phyloP scores from a whole-genome alignment of 2,329 filamentous ascomycete species.

The Colletotrichum eremochloae region DNA sequence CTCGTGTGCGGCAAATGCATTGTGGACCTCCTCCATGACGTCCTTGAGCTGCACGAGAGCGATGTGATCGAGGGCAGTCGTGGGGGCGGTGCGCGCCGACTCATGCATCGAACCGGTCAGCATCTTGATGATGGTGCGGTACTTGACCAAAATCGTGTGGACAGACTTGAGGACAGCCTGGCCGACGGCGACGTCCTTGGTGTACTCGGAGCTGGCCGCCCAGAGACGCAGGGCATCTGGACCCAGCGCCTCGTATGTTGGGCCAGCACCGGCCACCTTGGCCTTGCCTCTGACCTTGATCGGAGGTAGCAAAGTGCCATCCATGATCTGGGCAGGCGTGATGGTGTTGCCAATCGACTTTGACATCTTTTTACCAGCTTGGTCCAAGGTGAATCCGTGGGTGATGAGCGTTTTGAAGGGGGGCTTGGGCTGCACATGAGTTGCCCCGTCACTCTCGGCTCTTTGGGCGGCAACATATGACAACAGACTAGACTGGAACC shows the following conservation, averaged over 20 bases:
- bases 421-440: slow-evolving; percentile 55
- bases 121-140: slow-evolving; percentile 91
- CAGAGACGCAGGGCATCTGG: slow-evolving; percentile 90
- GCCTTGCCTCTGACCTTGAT: slow-evolving; percentile 72
- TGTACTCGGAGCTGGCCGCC: slow-evolving; percentile 94
- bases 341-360: slow-evolving; percentile 95
- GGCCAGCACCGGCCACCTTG: slow-evolving; percentile 50
- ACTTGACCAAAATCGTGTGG: slow-evolving; percentile 84
- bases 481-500: slow-evolving; percentile 97
- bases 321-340: slow-evolving; percentile 84
- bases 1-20: slow-evolving; percentile 78
- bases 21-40: slow-evolving; percentile 73
- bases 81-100: slow-evolving; percentile 61
- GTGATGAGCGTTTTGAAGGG: slow-evolving; percentile 94
- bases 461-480: slow-evolving; percentile 80
- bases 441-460: slow-evolving; percentile 48
- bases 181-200: slow-evolving; percentile 86
- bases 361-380: slow-evolving; percentile 96
- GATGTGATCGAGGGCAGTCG: slow-evolving; percentile 78
- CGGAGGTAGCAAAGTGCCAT: slow-evolving; percentile 81
- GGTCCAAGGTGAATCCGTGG: slow-evolving; percentile 93
- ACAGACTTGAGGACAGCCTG: slow-evolving; percentile 81
- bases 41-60: slow-evolving; percentile 81
- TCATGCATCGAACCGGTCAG: slow-evolving; percentile 81
- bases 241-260: slow-evolving; percentile 78